Evolutionary conservation across 345 rosid genomes (phyloP), one percentile per base, ranked within the genome.

Genomic region (Bretschneidera sinensis): DNA sequence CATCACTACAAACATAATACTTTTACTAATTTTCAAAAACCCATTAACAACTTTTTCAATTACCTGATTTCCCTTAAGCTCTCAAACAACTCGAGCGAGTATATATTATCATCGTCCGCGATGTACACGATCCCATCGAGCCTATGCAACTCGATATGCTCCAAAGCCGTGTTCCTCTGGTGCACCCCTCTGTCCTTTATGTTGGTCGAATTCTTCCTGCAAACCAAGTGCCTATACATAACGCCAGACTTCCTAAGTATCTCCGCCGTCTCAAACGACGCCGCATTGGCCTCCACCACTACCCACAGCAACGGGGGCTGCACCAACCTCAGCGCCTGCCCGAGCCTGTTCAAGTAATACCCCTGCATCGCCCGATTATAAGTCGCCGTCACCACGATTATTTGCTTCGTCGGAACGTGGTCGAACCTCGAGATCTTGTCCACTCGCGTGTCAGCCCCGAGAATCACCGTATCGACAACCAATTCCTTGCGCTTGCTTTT

Each of bases 311-410:
- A 18, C 21, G 98, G 98, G 18, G 91, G 85, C 63, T 71, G 77
- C 63, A 87, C 94, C 17, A 89, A 79, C 78, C 85, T 80, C 77
- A 92, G 61, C 24, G 83, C 80, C 58, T 92, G 98, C 56, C 85
- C 94, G 57, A 92, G 48, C 69, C 96, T 81, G 68, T 73, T 85
- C 66, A 92, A 69, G 62, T 74, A 85, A 62, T 84, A 92, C 2
- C 84, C 96, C 67, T 92, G 98, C 69, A 78, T 58, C 47, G 85
- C 96, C 49, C 97, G 76, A 53, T 85, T 81, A 65, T 85, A 87
- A 23, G 98, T 92, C 39, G 97, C 91, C 20, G 98, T 87, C 21
- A 92, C 79, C 70, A 92, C 84, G 63, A 92, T 87, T 55, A 92
- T 23, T 47, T 82, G 92, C 84, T 85, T 92, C 69, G 72, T 69